Base-by-base conservation (phyloP, 192 early-diverging fungal species). In the Tieghemiomyces parasiticus region DNA sequence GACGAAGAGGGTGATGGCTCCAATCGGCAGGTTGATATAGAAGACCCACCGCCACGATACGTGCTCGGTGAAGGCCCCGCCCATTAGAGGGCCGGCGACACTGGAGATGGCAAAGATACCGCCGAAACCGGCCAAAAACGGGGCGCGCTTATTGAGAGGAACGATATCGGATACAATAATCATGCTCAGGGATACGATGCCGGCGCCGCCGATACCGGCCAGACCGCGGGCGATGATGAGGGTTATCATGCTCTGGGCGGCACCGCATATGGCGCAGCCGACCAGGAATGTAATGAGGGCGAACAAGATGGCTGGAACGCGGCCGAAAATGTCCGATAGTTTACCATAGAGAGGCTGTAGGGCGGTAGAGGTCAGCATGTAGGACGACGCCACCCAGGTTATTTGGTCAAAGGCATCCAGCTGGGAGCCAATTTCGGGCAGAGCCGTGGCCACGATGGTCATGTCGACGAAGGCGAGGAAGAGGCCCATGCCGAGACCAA, bases 391-490 rank as follows among this genome's bases (percentile, higher is more conserved):
- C 22, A 58, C 38, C 56, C 50, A 52, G 26, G 50, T 29, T 25
- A 52, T 30, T 30, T 29, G 22, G 24, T 24, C 50, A 29, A 52
- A 42, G 38, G 77, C 78, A 26, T 73, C 63, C 46, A 92, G 87
- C 34, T 92, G 84, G n/a, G 65, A 58, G 19, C 81, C 79, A 47
- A 96, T 86, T 0, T 61, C 69, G 16, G 83, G 78, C 49, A 90
- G 60, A 4, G 89, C 76, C 0, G 85, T 83, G 19, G 85, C 72
- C 38, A 93, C 75, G 35, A 93, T 85, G 2, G 85, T 86, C 65
- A 84, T 79, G 68, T 96, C 93, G 29, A 92, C 67, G 9, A 81
- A 75, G 0, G 79, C 79, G 8, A 92, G 72, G 59, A 95, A 83
- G 22, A 82, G 60, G 44, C 74, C 72, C 19, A 85, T 48, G 13